Conservation (phyloP, 768 basidiomycete species). For the Rubroboletus satanas region DNA sequence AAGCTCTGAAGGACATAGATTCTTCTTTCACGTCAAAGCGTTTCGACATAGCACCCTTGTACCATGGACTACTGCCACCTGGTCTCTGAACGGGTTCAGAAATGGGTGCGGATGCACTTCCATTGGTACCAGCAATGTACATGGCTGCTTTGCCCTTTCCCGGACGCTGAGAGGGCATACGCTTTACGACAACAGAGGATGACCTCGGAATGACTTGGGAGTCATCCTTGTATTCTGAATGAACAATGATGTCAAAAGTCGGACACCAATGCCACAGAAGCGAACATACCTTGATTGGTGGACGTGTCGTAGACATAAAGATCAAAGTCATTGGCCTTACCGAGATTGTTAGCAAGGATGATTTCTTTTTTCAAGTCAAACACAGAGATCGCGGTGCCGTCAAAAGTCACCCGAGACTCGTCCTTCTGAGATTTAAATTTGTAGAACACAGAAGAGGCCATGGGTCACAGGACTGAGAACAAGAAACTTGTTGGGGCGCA, state of each 20-base stretch:
- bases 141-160: constrained; percentile 80
- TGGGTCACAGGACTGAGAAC: constrained; percentile 26
- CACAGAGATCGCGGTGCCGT: constrained; percentile 97
- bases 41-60: constrained; percentile 76
- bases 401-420: constrained; percentile 94
- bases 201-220: constrained; percentile 89
- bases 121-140: constrained; percentile 56
- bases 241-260: not conserved
- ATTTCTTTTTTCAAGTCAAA: constrained; percentile 99
- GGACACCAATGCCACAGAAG: not conserved
- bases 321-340: constrained; percentile 97
- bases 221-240: constrained; percentile 87
- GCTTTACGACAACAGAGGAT: constrained; percentile 89
- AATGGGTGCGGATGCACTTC: constrained; percentile 38
- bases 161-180: constrained; percentile 75
- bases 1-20: constrained; percentile 21
- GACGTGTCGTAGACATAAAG: constrained; percentile 80
- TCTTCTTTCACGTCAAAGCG: constrained; percentile 89
- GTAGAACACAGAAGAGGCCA: constrained; percentile 97
- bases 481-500: constrained; percentile 14
- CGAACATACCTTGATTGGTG: constrained; percentile 76
- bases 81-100: constrained; percentile 45
- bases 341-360: constrained; percentile 92
- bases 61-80: constrained; percentile 48
- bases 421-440: constrained; percentile 93